Evolutionary conservation across 163 green algal species (phyloP), one percentile per base, ranked within the genome.

Genomic region (Volvox carteri): DNA sequence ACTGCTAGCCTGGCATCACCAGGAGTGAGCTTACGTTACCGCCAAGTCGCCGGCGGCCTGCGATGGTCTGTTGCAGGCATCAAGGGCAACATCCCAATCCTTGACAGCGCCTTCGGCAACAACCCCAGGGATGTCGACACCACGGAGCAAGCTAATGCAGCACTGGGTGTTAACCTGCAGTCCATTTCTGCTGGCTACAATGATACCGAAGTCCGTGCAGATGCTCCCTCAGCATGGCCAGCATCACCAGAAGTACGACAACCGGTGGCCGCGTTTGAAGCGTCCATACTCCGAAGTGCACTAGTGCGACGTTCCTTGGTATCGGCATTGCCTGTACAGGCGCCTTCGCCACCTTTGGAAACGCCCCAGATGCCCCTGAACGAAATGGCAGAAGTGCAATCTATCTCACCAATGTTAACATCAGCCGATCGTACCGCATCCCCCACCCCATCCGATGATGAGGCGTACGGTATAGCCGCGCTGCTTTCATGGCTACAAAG

Each of bases 1-100:
- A 68, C 41, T 28, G 41, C 81, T 28, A 79, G 81, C 41, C 42
- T 88, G 68, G 81, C 81, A 19, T 88, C 81, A 4, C 81, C 67
- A 1, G 81, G 81, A 14, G 62, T 88, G 14, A 80, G 58, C 60
- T 8, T 28, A 6, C n/a, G 16, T 7, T 88, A 88, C 65, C 81
- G 81, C n/a, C 44, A 19, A 11, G 44, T 88, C 8, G 81, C 81
- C 1, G 42, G 81, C 28, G 58, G 41, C 48, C 48, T 88, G 12
- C 65, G 81, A 28, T 88, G 81, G 81, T 77, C 42, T 4, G 14
- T 84, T 16, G 14, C 70, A n/a, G 19, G 48, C 50, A 84, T 84
- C 28, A 70, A 84, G 48, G 75, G 75, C 48, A 84, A 84, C 75
- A 48, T 84, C 25, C 75, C 75, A 8, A 5, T 84, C 8, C 48